Evolutionary conservation across 345 rosid genomes (phyloP), one percentile per base, ranked within the genome.

Genomic region (Lagerstroemia speciosa): DNA sequence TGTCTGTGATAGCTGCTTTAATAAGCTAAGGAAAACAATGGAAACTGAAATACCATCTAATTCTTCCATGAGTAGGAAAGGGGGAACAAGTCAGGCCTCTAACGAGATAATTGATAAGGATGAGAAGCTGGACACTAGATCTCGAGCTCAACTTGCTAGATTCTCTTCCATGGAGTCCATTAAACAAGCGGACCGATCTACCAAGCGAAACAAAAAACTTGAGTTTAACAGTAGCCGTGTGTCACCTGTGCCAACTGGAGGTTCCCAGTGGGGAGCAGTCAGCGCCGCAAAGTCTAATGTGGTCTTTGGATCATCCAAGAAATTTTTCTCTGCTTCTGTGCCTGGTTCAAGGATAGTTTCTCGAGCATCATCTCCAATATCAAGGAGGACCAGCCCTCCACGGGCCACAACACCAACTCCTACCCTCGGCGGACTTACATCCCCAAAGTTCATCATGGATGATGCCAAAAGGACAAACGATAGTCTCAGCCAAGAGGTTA

Each of bases 321-420:
- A 91, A 74, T 85, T 89, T 75, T 94, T 91, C 83, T 94, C 99
- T 41, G 99, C 97, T 69, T 94, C 99, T 72, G 98, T 94, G 83
- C 99, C 99, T 75, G 99, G 99, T 69, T 94, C 99, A 53, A 81
- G 99, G 85, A 91, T 94, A 74, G 96, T 86, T 62, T 94, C 99
- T 70, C 95, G 99, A 68, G 98, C 98, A 83, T 89, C 98, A 73
- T 94, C 99, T 33, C 99, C 99, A 63, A 88, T 92, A 80, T 94
- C 93, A 63, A 88, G 99, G 76, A 88, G 93, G 45, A 81, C 89
- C 26, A 94, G 97, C 72, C 99, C 98, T 64, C 97, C 99, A 60
- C 93, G 99, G 69, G 92, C 99, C 74, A 89, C 99, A 30, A 94
- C 99, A 29, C 99, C 99, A 41, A 91, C 97, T 38, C 99, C 99